Conservation (phyloP, 257 asterid genomes). For the Nicotiana undulata region DNA sequence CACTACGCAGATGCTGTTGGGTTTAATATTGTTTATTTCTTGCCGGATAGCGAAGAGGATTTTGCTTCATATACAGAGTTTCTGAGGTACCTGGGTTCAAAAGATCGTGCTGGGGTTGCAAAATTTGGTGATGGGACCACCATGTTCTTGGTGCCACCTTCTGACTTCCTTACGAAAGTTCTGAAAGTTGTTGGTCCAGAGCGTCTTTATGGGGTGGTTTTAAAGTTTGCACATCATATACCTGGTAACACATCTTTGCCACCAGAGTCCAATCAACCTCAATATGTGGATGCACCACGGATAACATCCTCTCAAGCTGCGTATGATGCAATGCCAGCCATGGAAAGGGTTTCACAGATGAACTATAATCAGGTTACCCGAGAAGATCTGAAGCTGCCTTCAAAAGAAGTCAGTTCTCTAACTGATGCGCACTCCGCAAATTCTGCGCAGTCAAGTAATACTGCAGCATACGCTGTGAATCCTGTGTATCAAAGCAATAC, state of each 20-base stretch:
- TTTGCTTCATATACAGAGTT: conserved; percentile 91
- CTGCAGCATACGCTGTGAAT: conserved; percentile 37
- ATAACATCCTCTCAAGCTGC: conserved; percentile 31
- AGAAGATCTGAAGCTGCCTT: conserved; percentile 38
- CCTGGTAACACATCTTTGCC: conserved; percentile 23
- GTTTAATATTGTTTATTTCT: conserved; percentile 66
- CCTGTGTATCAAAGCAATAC: conserved; percentile 34
- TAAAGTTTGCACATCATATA: conserved; percentile 54
- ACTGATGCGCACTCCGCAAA: conserved; percentile 30
- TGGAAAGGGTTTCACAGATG: conserved; percentile 32
- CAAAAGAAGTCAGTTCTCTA: conserved; percentile 31
- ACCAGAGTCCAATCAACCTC: conserved; percentile 27
- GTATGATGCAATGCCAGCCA: conserved; percentile 31
- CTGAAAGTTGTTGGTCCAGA: conserved; percentile 81
- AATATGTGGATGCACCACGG: conserved; percentile 35
- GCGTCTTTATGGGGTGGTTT: conserved; percentile 91
- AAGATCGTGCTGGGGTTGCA: conserved; percentile 94
- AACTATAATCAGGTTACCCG: conserved; percentile 33
- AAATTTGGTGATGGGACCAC: conserved; percentile 92
- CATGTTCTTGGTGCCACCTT: conserved; percentile 92
- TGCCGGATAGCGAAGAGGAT: conserved; percentile 92
- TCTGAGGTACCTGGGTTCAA: conserved; percentile 70
- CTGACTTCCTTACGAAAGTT: conserved; percentile 66
- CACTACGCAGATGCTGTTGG: conserved; percentile 91
- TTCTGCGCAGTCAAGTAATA: conserved; percentile 36